Evolutionary conservation across 1,284 basidiomycete species (phyloP), one percentile per base, ranked within the genome.

Genomic region (Puccinia coronata): DNA sequence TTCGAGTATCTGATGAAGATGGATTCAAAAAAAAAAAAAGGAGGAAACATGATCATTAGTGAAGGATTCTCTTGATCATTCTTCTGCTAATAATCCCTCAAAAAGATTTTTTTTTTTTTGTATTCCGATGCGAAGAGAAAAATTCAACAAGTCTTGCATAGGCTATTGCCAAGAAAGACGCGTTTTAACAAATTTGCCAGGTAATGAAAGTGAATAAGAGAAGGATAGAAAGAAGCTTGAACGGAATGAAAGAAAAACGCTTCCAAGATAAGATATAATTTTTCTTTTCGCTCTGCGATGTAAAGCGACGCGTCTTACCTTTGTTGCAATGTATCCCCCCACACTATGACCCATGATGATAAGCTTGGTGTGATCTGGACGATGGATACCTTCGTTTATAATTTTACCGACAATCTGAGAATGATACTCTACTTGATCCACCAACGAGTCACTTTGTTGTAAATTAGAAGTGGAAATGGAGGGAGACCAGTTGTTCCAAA

Each of bases 271-370:
- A n/a, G n/a, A n/a, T n/a, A n/a, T n/a, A n/a, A n/a, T n/a, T n/a
- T n/a, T n/a, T n/a, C n/a, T n/a, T n/a, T n/a, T n/a, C n/a, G n/a
- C n/a, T n/a, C n/a, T n/a, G n/a, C n/a, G n/a, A n/a, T n/a, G n/a
- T n/a, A n/a, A n/a, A n/a, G n/a, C n/a, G n/a, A n/a, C n/a, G n/a
- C n/a, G n/a, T n/a, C n/a, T 6, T 59, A 80, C 77, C 69, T 80
- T 80, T 23, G 65, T 71, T 2, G 53, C 77, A 14, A 80, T 71
- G 39, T 80, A 59, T 23, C 39, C 77, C 12, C 77, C 77, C 9
- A 80, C 51, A 63, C 77, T 80, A 43, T 80, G 77, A 11, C 77
- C 77, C 18, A 80, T 80, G 28, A 80, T 12, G 55, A 80, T 55
- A n/a, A 80, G 41, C 41, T 72, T 80, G 16, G 77, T 80, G 34